Evolutionary conservation across 371 early-diverging fungal genomes (phyloP).

Genomic region (Mucor sp.): DNA sequence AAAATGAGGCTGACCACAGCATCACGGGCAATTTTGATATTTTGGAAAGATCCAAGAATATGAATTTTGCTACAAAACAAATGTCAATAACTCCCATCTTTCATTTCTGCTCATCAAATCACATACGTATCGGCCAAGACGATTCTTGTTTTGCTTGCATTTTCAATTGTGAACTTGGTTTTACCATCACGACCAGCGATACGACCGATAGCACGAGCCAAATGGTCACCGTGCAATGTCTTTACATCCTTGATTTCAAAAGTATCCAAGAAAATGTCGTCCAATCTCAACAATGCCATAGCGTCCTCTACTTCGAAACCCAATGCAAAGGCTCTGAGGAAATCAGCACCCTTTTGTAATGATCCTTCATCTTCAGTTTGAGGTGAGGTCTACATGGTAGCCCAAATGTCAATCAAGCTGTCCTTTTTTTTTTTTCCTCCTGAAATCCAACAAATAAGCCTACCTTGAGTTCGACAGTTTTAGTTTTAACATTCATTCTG

Average conservation of each 20-base stretch:
- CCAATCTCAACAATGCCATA: slow-evolving; percentile 91
- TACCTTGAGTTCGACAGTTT: slow-evolving; percentile 90
- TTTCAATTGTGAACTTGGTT: slow-evolving; percentile 92
- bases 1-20: slow-evolving; percentile 95
- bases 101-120: not conserved
- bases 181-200: slow-evolving; percentile 99
- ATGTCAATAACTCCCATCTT: not conserved
- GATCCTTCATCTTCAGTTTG: slow-evolving; percentile 87
- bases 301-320: slow-evolving; percentile 97
- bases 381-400: slow-evolving; percentile 61
- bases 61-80: slow-evolving; percentile 77
- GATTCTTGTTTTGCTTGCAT: slow-evolving; percentile 96
- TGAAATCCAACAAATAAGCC: not conserved
- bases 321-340: slow-evolving; percentile 89
- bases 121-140: slow-evolving; percentile 95
- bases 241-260: slow-evolving; percentile 99
- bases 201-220: slow-evolving; percentile 98
- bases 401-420: not conserved
- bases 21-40: slow-evolving; percentile 97
- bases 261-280: slow-evolving; percentile 94
- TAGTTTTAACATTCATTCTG: slow-evolving; percentile 91
- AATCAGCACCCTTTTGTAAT: slow-evolving; percentile 95
- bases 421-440: not conserved
- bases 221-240: slow-evolving; percentile 94
- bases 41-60: slow-evolving; percentile 96